Evolutionary conservation across 176 grass and related monocot genomes (phyloP), one percentile per base, ranked within the genome.

Genomic region (Hyparrhenia diplandra): DNA sequence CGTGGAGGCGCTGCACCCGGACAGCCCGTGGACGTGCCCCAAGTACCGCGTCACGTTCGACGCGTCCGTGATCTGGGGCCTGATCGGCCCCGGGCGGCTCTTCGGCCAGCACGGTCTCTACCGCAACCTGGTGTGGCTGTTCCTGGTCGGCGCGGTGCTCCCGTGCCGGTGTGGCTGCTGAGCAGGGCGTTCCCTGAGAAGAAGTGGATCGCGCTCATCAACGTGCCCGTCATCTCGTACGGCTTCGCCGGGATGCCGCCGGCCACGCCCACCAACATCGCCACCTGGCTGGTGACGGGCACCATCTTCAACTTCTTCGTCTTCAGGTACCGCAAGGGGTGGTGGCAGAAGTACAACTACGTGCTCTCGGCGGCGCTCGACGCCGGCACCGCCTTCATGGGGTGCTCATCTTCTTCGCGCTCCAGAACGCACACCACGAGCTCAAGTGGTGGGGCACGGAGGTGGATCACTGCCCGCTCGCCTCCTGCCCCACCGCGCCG

Each of bases 341-440:
- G 96, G 96, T 98, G 96, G 96, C 88, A 95, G 88, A 93, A 88
- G 80, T 98, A 98, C 84, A 98, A 98, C 82, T 98, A 98, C 89
- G 92, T 98, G 80, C 74, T 98, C 17, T 98, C 95, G 9, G 96
- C 96, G 20, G 96, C 96, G 73, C 89, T 98, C 63, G 96, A 98
- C 71, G 96, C 96, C 2, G 96, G 96, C 34, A 98, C 96, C 0
- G 96, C 96, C 3, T 98, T 91, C 88, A 98, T 98, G 96, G 96
- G 5, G 96, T 98, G 78, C 90, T 98, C 63, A 89, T 98, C 64
- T 98, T 98, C 90, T 95, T 98, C 43, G 88, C 92, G 59, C 91
- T 98, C 18, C 96, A 98, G 86, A 98, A 95, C 67, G 84, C 85
- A 23, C 82, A 91, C 78, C 88, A 83, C 18, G 92, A 93, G 32